Evolutionary conservation across 2,329 filamentous ascomycete genomes (phyloP), one percentile per base, ranked within the genome.

Genomic region (Escovopsis sp.): DNA sequence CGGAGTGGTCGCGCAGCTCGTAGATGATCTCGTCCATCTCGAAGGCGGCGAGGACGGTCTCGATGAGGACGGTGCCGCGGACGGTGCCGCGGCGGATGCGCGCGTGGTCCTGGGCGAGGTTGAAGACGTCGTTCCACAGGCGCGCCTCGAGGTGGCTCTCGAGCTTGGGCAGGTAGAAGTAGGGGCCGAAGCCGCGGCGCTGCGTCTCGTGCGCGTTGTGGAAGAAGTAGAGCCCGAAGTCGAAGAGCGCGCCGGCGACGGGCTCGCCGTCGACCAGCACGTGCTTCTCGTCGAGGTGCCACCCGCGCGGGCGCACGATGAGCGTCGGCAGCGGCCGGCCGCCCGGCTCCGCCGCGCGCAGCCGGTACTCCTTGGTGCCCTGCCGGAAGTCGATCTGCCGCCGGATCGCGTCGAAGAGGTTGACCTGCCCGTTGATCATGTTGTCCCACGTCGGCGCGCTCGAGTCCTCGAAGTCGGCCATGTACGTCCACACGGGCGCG

Each of bases 11-110:
- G 47, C 91, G 83, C 52, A 98, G 81, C 70, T 96, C 91, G 65
- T 95, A 98, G 67, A 98, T 96, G 66, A 98, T 96, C 78, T 98
- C 91, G 56, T 98, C 91, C 91, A 98, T 98, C 73, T 98, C 91
- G 58, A 98, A 98, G 12, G 89, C 91, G 36, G 91, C 91, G 36
- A 89, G 75, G 62, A 98, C 96, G 44, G 91, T 96, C 75, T 98
- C 91, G 58, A 98, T 96, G 54, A 98, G 70, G 34, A 96, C 89
- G 3, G 91, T 98, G 48, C 77, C 91, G 54, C 91, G 83, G 65
- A 96, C 94, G 43, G 87, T 96, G 43, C 91, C 91, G 46, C 91
- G 77, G 43, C 76, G 76, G 68, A 98, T 82, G 53, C 85, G 84
- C 58, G 95, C 77, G 67, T 83, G 87, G 68, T 98, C 91, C 67